Percentiles rank a stretch among this genome's conserved stretches.
These are phyloP conservation scores for Cyclotella choctawhatcheeana DNA, from an alignment of 108 stramenopile species.

Conservation along the genomic window DNA sequence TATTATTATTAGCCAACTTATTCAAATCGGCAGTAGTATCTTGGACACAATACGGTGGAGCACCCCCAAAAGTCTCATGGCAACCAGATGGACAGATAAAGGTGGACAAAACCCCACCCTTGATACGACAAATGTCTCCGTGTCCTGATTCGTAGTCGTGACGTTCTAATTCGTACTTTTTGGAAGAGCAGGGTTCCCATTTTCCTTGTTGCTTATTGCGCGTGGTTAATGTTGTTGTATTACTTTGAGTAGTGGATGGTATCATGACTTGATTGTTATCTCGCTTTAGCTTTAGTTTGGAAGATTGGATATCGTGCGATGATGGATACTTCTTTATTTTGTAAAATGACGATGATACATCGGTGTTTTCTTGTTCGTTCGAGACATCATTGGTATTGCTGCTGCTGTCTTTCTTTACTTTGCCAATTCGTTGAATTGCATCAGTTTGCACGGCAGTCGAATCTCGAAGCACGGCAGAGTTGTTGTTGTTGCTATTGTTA, in stretches of 20 bases:
- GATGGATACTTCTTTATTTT: no score
- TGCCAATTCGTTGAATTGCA: neutral
- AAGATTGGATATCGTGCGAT: no score
- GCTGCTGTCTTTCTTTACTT: no score
- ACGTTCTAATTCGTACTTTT: conserved; percentile 36
- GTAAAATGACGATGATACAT: no score
- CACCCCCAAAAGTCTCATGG: conserved; percentile 28
- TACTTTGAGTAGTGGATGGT: conserved; percentile 16
- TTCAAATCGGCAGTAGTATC: neutral
- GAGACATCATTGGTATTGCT: no score
- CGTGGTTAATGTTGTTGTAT: neutral
- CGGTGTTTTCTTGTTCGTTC: no score
- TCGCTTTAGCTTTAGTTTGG: no score
- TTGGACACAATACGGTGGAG: conserved; percentile 26
- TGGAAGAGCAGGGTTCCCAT: conserved; percentile 34
- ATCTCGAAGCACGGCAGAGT: neutral
- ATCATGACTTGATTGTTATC: no score
- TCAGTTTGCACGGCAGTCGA: neutral
- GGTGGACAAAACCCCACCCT: conserved; percentile 20
- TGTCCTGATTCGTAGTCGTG: conserved; percentile 32
- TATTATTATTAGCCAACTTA: neutral
- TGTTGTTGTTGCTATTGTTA: neutral
- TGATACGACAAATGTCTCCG: conserved; percentile 36
- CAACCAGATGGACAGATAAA: conserved; percentile 27
- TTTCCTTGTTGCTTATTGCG: conserved; percentile 5